Evolutionary conservation across 1,284 basidiomycete species (phyloP), one percentile per base, ranked within the genome.

Genomic region (Rhodofomes roseus): DNA sequence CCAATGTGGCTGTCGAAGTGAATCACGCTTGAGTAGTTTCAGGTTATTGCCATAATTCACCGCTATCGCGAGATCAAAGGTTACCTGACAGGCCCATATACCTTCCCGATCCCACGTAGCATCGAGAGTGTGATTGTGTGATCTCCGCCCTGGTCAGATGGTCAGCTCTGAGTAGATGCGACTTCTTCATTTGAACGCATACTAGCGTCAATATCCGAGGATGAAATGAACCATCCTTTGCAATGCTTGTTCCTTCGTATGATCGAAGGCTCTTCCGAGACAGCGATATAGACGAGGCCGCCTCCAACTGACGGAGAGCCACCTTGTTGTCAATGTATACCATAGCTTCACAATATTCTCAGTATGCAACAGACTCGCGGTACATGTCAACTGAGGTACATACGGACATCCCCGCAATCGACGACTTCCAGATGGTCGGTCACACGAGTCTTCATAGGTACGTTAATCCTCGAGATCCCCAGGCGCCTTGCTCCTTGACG

Each of bases 1-100:
- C 70, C 72, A 12, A 76, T 65, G 59, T 77, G 76, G 25, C 73
- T 73, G 57, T 78, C 76, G 58, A 77, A 77, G 66, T 78, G 76
- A 9, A 78, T 73, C 4, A 77, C 76, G 39, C 73, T 71, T 4
- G 7, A 14, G 14, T 18, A 14, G 16, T 14, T 16, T 34, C 31
- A 50, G n/a, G 2, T 56, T 16, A 40, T 18, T 40, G 55, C 34
- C 8, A 29, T 18, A 18, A 4, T 23, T 54, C 16, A 51, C 36
- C 41, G 14, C n/a, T 18, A 44, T 6, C 41, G 46, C n/a, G 6
- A 18, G 16, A 54, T 6, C 25, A 31, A 20, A 43, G 16, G 4
- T 31, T 43, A 68, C 68, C 67, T 69, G 36, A 78, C 70, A 7
- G 73, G 74, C 0, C 76, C 76, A 58, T 77, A 77, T 9, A 74